Evolutionary conservation across 371 early-diverging fungal species (phyloP), one percentile per base, ranked within the genome.

Genomic region (Dinochytrium kinnereticum): DNA sequence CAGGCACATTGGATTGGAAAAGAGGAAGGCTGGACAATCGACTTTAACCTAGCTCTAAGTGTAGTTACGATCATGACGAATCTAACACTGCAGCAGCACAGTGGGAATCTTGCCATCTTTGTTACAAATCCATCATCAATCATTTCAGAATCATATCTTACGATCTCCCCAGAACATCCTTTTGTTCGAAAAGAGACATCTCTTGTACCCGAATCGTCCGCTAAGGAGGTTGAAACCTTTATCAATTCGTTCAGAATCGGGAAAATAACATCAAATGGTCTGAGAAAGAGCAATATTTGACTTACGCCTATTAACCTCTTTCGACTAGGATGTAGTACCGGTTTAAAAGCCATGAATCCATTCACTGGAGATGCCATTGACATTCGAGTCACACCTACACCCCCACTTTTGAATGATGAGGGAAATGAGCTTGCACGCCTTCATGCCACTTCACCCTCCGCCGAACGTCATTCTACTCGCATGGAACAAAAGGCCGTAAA

Each of bases 1-100:
- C 98, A 97, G 74, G 74, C 86, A n/a, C 90, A 95, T 78, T 97
- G 98, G 98, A 97, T 97, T 51, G 96, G 96, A 15, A 92, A 90
- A 73, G 92, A 92, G 19, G 84, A 82, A 39, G 96, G 96, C 21
- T 91, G 91, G n/a, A 91, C 94, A 76, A 85, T 95, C 64, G 85
- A 88, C 19, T 39, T 66, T 24, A 15, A 31, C 5, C 36, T 13
- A 61, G 37, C 61, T 61, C 34, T 34, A 57, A 39, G 50, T 38
- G n/a, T n/a, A n/a, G n/a, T n/a, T n/a, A n/a, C n/a, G n/a, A n/a
- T n/a, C n/a, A n/a, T n/a, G n/a, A n/a, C n/a, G n/a, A n/a, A n/a
- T n/a, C n/a, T n/a, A n/a, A n/a, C n/a, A n/a, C n/a, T n/a, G n/a
- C n/a, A n/a, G n/a, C n/a, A n/a, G n/a, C n/a, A n/a, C n/a, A n/a